Percentiles rank a stretch among this genome's conserved stretches.
Conservation (phyloP, 805 yeast species). For the Schwanniomyces vanrijiae region DNA sequence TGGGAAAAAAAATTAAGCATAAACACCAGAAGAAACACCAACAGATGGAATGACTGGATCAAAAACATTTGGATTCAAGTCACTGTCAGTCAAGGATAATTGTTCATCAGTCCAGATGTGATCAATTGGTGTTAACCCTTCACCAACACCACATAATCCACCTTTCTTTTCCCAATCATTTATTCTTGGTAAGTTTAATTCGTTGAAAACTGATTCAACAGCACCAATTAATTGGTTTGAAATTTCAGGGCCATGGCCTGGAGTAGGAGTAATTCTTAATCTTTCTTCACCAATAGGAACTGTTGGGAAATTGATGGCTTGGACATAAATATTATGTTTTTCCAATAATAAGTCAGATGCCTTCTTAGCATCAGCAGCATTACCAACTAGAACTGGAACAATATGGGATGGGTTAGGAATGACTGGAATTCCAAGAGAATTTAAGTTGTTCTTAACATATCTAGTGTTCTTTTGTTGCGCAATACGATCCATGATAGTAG, state of each 20-base stretch:
- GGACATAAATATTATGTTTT: conserved; percentile 87
- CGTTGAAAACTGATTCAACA: conserved; percentile 75
- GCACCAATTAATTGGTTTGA: conserved; percentile 77
- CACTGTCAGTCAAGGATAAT: conserved; percentile 59
- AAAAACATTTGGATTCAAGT: conserved; percentile 64
- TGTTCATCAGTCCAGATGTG: conserved; percentile 90
- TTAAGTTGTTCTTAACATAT: conserved; percentile 75
- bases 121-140: conserved; percentile 42
- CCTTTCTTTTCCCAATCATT: conserved; percentile 77
- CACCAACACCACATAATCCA: conserved; percentile 92
- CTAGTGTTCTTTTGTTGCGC: conserved; percentile 83
- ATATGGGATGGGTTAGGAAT: conserved; percentile 97
- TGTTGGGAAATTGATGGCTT: conserved; percentile 98
- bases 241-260: conserved; percentile 82
- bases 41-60: conserved; percentile 63
- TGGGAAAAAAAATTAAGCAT: conserved; percentile 11
- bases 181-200: conserved; percentile 71
- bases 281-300: conserved; percentile 96
- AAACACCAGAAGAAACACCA: conserved; percentile 71
- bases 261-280: conserved; percentile 97
- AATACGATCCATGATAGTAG: conserved; percentile 73
- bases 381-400: conserved; percentile 93
- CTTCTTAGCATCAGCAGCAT: conserved; percentile 85
- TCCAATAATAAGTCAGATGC: conserved; percentile 89
- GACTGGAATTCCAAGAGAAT: conserved; percentile 81